Conservation (phyloP, 768 basidiomycete genomes). For the Sarcomyxa edulis region DNA sequence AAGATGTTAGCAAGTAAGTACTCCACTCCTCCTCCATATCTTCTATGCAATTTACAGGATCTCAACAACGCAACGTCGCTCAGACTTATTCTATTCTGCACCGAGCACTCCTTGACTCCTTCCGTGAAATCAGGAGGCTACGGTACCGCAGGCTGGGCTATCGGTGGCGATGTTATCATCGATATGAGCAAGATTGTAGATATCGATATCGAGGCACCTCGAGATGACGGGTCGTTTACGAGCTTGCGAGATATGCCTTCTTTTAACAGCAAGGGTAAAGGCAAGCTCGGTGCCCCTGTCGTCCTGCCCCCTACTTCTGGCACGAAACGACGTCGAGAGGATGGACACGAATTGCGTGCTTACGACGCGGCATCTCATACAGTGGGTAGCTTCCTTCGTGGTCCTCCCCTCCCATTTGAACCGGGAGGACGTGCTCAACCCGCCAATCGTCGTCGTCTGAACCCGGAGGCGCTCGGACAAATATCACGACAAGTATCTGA, state of each 20-base stretch:
- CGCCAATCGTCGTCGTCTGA: slow-evolving; percentile 28
- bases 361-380: slow-evolving; percentile 52
- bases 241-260: slow-evolving; percentile 53
- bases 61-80: slow-evolving; percentile 3
- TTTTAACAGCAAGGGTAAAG: slow-evolving; percentile 53
- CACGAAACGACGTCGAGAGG: slow-evolving; percentile 52
- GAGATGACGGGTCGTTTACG: slow-evolving; percentile 47
- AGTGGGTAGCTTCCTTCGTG: slow-evolving; percentile 48
- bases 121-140: slow-evolving; percentile 90
- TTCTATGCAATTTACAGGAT: neutral
- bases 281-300: slow-evolving; percentile 14
- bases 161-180: slow-evolving; percentile 81
- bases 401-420: slow-evolving; percentile 14
- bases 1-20: slow-evolving; percentile 78
- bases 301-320: slow-evolving; percentile 11
- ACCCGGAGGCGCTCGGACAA: slow-evolving; percentile 12
- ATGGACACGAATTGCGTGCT: slow-evolving; percentile 42
- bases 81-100: slow-evolving; percentile 72
- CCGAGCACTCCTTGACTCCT: slow-evolving; percentile 60
- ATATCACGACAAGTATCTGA: neutral
- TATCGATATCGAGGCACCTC: slow-evolving; percentile 62
- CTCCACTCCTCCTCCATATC: neutral
- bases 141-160: slow-evolving; percentile 86
- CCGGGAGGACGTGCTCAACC: slow-evolving; percentile 11
- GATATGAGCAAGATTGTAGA: slow-evolving; percentile 70